Conservation (phyloP, 2,329 filamentous ascomycete species). For the Microsporum audouinii region DNA sequence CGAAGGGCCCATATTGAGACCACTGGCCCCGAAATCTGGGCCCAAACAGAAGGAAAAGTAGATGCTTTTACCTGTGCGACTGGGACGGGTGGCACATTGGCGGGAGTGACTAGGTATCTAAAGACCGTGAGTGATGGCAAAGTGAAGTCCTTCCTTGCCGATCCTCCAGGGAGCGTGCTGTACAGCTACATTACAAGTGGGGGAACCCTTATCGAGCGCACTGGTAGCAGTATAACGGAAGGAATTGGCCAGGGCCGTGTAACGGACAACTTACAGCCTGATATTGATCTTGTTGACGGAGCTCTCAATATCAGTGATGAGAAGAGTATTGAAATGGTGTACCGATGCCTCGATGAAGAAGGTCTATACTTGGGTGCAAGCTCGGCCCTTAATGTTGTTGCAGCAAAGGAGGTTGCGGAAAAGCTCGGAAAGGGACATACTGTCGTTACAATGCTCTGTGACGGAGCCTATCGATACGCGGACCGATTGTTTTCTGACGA, state of each 20-base stretch:
- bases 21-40: slow-evolving; percentile 94
- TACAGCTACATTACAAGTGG: slow-evolving; percentile 84
- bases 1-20: slow-evolving; percentile 90
- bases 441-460: slow-evolving; percentile 85
- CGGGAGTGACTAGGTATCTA: slow-evolving; percentile 75
- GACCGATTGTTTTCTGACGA: slow-evolving; percentile 83
- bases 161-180: slow-evolving; percentile 85
- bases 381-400: slow-evolving; percentile 87
- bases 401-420: slow-evolving; percentile 85
- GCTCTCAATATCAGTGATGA: slow-evolving; percentile 77
- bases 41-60: slow-evolving; percentile 71
- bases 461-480: slow-evolving; percentile 95
- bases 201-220: slow-evolving; percentile 68
- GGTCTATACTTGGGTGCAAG: slow-evolving; percentile 90
- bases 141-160: slow-evolving; percentile 81
- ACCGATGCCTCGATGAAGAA: slow-evolving; percentile 89
- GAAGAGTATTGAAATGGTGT: slow-evolving; percentile 96
- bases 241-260: slow-evolving; percentile 94
- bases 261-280: slow-evolving; percentile 84
- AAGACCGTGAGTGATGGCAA: slow-evolving; percentile 68
- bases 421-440: slow-evolving; percentile 79
- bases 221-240: slow-evolving; percentile 85
- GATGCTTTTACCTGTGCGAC: slow-evolving; percentile 95
- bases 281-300: slow-evolving; percentile 73
- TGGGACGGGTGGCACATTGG: slow-evolving; percentile 82